Evolutionary conservation across 306 rosid species (phyloP), one percentile per base, ranked within the genome.

Genomic region (Pyrus communis): DNA sequence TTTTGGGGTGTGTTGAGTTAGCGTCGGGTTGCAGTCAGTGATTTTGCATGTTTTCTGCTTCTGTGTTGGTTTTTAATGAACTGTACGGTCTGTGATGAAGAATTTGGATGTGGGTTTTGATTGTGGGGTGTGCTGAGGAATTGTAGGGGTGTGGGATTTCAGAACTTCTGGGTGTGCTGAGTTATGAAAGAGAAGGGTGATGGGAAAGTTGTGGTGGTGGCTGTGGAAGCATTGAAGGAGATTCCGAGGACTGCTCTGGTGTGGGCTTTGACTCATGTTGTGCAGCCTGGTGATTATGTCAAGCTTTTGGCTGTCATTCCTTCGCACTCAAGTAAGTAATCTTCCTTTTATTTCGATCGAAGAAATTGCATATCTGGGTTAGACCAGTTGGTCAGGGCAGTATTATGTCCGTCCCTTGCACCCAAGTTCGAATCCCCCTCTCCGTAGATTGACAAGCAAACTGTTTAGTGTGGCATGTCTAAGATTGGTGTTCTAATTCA

Each of bases 221-320:
- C 97, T 35, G 89, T 95, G 15, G 92, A 85, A 80, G 99, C 94
- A 61, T 87, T 93, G 2, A 92, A 79, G 85, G 97, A 88, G 74
- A 89, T 95, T 76, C 79, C 97, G 46, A 95, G 76, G 75, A 81
- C 81, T 46, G 96, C 90, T 82, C 83, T 95, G 83, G 86, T 90
- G 42, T 95, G 99, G 99, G 97, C 99, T 84, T 77, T 95, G 90
- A 90, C 97, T 83, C 99, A 92, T 87, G 91, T 95, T 78, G 97
- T 87, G 82, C 97, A 89, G 77, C 97, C 97, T 25, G 99, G 96
- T 21, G 99, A 95, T 89, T 88, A 77, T 86, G 85, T 95, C 75
- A 95, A 91, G 91, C 86, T 95, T 42, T 82, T 95, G 82, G 93
- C 90, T 12, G 72, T 95, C 74, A 86, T 87, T 82, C 97, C 97